phyloP scores from a whole-genome alignment of 306 rosid genomes.

The Sphenostylis stenocarpa region DNA sequence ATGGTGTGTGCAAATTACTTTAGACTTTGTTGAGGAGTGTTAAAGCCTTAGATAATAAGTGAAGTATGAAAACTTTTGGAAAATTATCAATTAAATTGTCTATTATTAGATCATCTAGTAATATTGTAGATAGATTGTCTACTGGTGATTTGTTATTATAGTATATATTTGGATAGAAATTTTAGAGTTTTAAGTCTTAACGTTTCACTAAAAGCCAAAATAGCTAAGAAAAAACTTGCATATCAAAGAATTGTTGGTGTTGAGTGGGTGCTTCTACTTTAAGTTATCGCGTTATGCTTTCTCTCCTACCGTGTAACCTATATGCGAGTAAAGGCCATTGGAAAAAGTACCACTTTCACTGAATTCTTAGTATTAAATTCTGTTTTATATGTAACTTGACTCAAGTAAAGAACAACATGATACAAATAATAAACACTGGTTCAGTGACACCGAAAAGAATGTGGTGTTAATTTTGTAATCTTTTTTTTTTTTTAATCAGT shows the following conservation, averaged over 20 bases:
- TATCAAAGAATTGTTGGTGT: conserved; percentile 14
- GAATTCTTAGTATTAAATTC: background rate
- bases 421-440: background rate
- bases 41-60: too few relatives aligned
- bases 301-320: background rate
- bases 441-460: background rate
- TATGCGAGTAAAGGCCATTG: background rate
- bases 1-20: too few relatives aligned
- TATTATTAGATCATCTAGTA: too few relatives aligned
- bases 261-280: conserved; percentile 13
- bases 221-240: conserved; percentile 21
- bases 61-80: too few relatives aligned
- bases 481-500: background rate
- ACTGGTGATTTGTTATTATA: background rate
- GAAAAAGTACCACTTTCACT: background rate
- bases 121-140: too few relatives aligned
- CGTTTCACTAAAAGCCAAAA: conserved; percentile 29
- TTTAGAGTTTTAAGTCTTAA: background rate
- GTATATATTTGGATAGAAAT: conserved; percentile 10
- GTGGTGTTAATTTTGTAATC: background rate
- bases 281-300: conserved; percentile 17
- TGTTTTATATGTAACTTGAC: background rate
- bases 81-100: too few relatives aligned
- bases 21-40: too few relatives aligned
- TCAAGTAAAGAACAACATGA: background rate